Percentiles rank a stretch among this genome's conserved stretches.
Evolutionary conservation across 495 filamentous ascomycete genomes (phyloP).

Genomic region (Penicillium dipodomyicola): DNA sequence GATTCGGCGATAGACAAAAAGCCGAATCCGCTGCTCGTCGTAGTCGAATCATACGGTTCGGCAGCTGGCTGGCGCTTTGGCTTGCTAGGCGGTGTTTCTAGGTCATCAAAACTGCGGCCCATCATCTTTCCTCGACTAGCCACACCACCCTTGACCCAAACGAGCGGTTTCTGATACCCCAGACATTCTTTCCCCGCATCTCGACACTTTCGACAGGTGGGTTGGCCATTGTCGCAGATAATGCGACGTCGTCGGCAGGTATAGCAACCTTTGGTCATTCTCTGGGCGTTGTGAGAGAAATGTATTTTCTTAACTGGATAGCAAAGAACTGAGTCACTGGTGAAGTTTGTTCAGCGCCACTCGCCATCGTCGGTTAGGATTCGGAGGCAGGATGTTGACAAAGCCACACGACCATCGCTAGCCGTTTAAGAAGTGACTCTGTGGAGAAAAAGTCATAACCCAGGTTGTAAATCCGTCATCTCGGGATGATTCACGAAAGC

Average conservation of each 20-base stretch:
- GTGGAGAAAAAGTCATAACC: not conserved
- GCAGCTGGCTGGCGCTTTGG: constrained; percentile 1
- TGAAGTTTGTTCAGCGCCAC: constrained; percentile 18
- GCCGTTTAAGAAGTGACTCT: constrained; percentile 1
- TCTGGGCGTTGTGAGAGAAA: constrained; percentile 13
- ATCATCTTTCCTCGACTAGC: constrained; percentile 53
- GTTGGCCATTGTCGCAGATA: constrained; percentile 60
- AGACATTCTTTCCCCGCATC: constrained; percentile 61
- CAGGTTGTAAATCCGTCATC: not conserved
- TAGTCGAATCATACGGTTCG: not conserved
- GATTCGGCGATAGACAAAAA: constrained; percentile 19
- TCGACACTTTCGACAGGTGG: constrained; percentile 61
- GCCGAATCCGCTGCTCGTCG: constrained; percentile 8
- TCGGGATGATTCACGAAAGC: constrained; percentile 6
- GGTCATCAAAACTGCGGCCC: constrained; percentile 47
- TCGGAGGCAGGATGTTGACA: constrained; percentile 5
- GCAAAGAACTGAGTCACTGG: constrained; percentile 20
- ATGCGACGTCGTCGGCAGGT: constrained; percentile 52
- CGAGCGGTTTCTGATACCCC: constrained; percentile 57
- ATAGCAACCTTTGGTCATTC: constrained; percentile 51
- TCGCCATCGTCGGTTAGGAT: constrained; percentile 29
- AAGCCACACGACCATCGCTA: constrained; percentile 20
- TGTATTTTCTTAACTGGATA: constrained; percentile 15
- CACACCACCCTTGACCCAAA: constrained; percentile 52
- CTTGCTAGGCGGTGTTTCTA: constrained; percentile 18